Conservation (phyloP, 176 grass and related monocot genomes). For the Leersia perrieri region DNA sequence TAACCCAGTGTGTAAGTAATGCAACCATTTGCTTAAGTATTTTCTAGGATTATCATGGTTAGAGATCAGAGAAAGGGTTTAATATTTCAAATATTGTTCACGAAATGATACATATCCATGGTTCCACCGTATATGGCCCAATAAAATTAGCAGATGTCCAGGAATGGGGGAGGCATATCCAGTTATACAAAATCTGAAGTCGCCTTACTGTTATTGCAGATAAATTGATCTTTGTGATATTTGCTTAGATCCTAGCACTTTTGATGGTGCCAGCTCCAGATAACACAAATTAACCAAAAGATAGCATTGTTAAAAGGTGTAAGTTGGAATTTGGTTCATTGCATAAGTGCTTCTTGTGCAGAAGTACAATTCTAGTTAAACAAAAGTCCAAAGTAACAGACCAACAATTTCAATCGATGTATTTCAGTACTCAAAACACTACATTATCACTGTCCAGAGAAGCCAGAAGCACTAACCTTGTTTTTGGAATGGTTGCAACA, state of each 20-base stretch:
- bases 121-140: background rate
- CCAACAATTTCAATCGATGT: constrained; percentile 6
- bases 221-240: background rate
- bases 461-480: constrained; percentile 44
- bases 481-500: constrained; percentile 30
- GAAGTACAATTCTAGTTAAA: background rate
- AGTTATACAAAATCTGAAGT: background rate
- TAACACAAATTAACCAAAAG: constrained; percentile 18
- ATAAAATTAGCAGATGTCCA: background rate
- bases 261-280: background rate
- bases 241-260: background rate
- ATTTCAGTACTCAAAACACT: background rate
- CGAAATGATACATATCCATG: background rate
- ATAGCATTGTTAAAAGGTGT: background rate
- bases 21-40: background rate
- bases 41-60: background rate
- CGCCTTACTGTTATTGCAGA: background rate
- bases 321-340: constrained; percentile 2
- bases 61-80: background rate
- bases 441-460: constrained; percentile 12
- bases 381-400: background rate
- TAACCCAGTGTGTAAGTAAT: background rate
- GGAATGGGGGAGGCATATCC: background rate
- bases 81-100: background rate
- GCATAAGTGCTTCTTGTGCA: background rate